Conservation (phyloP, 192 early-diverging fungal genomes). For the Mortierella claussenii region DNA sequence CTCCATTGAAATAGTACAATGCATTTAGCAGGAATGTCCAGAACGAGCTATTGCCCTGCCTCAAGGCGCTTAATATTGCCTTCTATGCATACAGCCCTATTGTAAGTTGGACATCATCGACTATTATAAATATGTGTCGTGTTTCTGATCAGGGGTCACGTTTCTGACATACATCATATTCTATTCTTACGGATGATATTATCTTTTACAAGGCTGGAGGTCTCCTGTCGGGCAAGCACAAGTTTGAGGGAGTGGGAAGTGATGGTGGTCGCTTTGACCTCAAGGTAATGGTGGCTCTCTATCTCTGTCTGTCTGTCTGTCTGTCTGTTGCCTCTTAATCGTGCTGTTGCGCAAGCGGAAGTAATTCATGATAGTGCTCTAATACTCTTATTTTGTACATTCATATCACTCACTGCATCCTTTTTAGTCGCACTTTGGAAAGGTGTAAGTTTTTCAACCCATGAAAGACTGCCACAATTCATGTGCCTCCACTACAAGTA, state of each 20-base stretch:
- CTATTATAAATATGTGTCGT: background rate
- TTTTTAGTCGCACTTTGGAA: background rate
- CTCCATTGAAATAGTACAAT: slow-evolving; percentile 10
- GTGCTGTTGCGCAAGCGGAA: too few relatives aligned
- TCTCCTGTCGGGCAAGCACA: slow-evolving; percentile 19
- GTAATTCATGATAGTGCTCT: too few relatives aligned
- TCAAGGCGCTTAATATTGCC: slow-evolving; percentile 15
- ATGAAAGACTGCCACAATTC: background rate
- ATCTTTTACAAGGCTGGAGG: slow-evolving; percentile 9
- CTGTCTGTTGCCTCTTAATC: too few relatives aligned
- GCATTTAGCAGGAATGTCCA: slow-evolving; percentile 17
- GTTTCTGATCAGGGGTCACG: background rate
- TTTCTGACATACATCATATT: background rate
- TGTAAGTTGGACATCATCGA: slow-evolving; percentile 56
- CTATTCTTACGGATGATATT: background rate
- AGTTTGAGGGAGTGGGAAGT: slow-evolving; percentile 4
- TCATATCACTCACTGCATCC: too few relatives aligned
- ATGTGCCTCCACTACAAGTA: background rate
- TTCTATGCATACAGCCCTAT: slow-evolving; percentile 37
- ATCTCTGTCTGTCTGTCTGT: too few relatives aligned
- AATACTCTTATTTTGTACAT: too few relatives aligned
- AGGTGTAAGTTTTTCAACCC: slow-evolving; percentile 6
- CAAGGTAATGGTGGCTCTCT: slow-evolving; percentile 11
- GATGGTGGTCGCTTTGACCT: slow-evolving; percentile 17
- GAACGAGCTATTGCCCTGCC: slow-evolving; percentile 24